Base-by-base conservation (phyloP, 805 yeast genomes). In the Barnettozyma vustinii region DNA sequence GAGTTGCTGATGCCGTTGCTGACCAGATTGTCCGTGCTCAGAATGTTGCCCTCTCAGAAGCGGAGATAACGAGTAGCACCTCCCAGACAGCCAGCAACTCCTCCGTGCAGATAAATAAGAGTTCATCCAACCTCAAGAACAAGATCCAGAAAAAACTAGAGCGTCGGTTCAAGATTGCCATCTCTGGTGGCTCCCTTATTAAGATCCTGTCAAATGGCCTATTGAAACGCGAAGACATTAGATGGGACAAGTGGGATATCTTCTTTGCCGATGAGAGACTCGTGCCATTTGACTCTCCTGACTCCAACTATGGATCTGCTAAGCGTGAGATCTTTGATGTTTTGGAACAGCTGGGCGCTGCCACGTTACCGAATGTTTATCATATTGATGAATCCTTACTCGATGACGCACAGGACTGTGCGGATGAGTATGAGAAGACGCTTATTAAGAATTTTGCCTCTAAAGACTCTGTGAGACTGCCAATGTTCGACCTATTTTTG, bases 191-290 rank as follows among this genome's bases (percentile, higher is more conserved):
- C 33, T 89, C 97, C 3, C 75, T 94, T 52, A 82, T 94, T 50
- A 83, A 84, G 52, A 96, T 92, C 39, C 73, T 94, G 45, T 80
- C 87, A 48, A 91, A 92, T 66, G 99, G 98, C 12, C 73, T 94
- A 52, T 67, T 92, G 49, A 75, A 79, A 37, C 75, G 96, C 59
- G 77, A 76, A 42, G 90, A 83, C 56, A 82, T 94, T 21, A 84
- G 82, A 57, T 92, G 97, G 97, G 83, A 80, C 42, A 84, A 82
- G 63, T 92, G 98, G 98, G 97, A 92, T 66, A 80, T 92, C 44
- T 92, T 89, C 67, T 91, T 92, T 70, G 97, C 97, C 6, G 98
- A 92, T 68, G 98, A 92, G 71, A 80, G 98, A 66, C 74, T 92
- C 54, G 98, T 92, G 37, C 94, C 96, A 40, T 87, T 89, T 56